Conservation (phyloP, 2,329 filamentous ascomycete genomes). For the Sclerotiophoma versabilis region DNA sequence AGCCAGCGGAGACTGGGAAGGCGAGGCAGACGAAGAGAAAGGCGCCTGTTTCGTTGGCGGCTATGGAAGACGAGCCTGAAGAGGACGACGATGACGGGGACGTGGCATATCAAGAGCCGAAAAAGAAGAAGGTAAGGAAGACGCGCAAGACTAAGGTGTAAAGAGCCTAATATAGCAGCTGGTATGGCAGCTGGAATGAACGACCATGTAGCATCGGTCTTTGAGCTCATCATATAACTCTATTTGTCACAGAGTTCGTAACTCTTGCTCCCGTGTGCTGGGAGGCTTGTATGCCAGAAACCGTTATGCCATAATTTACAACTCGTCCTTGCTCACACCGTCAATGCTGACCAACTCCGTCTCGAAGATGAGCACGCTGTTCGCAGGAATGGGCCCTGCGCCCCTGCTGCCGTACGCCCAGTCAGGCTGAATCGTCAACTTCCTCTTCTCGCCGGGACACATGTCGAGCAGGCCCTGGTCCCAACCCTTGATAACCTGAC, state of each 20-base stretch:
- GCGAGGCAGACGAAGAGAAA: conserved; percentile 32
- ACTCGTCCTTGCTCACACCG: conserved; percentile 65
- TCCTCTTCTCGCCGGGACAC: conserved; percentile 95
- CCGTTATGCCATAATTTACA: too few species aligned
- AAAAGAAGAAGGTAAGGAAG: conserved; percentile 32
- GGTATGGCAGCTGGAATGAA: too few species aligned
- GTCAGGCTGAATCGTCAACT: conserved; percentile 87
- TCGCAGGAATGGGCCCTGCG: conserved; percentile 86
- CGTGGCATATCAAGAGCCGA: conserved; percentile 36
- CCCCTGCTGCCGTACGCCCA: conserved; percentile 80
- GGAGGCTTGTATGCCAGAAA: too few species aligned
- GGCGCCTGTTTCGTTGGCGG: conserved; percentile 10
- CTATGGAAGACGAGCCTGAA: conserved; percentile 6
- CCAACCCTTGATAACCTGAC: conserved; percentile 96
- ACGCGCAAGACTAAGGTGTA: conserved; percentile 19
- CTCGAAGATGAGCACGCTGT: conserved; percentile 86
- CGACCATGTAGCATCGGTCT: too few species aligned
- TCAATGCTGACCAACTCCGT: conserved; percentile 86
- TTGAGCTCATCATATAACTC: too few species aligned
- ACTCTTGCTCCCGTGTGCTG: too few species aligned
- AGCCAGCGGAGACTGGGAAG: conserved; percentile 1
- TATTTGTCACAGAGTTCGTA: not conserved
- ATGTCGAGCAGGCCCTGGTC: conserved; percentile 91
- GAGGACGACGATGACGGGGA: conserved; percentile 34
- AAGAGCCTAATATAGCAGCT: too few species aligned